Base-by-base conservation (phyloP, 78 protist species). In the Dictyostelium discoideum region DNA sequence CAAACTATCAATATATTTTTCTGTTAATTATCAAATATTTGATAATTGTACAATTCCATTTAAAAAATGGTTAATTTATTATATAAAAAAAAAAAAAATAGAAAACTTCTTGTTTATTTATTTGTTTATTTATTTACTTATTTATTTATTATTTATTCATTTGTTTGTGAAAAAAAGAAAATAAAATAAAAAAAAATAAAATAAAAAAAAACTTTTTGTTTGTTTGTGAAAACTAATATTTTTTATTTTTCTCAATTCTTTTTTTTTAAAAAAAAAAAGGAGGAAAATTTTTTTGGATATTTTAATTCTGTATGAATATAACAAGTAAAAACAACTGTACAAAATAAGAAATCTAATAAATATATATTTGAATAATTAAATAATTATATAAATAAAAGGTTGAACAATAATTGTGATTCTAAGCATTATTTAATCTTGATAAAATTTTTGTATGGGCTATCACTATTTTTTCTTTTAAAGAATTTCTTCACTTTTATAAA, bases 401-500 rank as follows among this genome's bases (percentile, higher is more conserved):
- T 44, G 48, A 44, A 44, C 48, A 7, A 44, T 44, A 44, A 1
- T 63, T 18, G 20, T 3, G 24, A 67, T 5, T 14, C 65, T 54
- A 22, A n/a, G 22, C 5, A 67, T 32, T 32, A 73, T 73, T 73
- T 73, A 29, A 73, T 73, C 40, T 73, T 73, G 5, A 73, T 73
- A 73, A 73, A 73, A 73, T 73, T 73, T 29, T 73, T 73, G 8
- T 73, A 73, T 73, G 79, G 79, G 3, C 79, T 67, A 67, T 67
- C 40, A 73, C 46, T 73, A 73, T 73, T 73, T 73, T 73, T 73
- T 26, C 79, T 73, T 4, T 73, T 73, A 14, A 73, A 73, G 44
- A 73, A 32, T 14, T 73, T 73, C 20, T 73, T 73, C 1, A 73
- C 79, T 40, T 77, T 77, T 29, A 42, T 77, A 29, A 40, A 14